Evolutionary conservation across 1,139 yeast species (phyloP).

Genomic region (Hansenula lynferdii): DNA sequence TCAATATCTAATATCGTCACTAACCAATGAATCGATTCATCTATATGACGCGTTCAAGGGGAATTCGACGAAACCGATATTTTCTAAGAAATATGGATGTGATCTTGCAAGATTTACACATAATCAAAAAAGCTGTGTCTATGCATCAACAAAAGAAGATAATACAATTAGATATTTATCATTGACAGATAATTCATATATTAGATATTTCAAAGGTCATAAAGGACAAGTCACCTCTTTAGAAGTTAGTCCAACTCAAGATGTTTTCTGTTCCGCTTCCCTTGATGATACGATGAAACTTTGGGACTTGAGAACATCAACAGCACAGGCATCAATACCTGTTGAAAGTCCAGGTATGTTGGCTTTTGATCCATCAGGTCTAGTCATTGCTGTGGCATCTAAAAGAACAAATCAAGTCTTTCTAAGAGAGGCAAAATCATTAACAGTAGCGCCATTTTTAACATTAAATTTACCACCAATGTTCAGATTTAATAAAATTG

Average conservation of each 20-base stretch:
- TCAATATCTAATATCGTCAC: conserved; percentile 68
- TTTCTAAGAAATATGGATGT: conserved; percentile 89
- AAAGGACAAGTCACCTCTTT: conserved; percentile 65
- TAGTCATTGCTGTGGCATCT: conserved; percentile 65
- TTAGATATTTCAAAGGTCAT: conserved; percentile 88
- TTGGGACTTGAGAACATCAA: conserved; percentile 76
- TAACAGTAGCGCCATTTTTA: no score
- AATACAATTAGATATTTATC: conserved; percentile 74
- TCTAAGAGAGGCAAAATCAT: no score
- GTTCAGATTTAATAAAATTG: conserved; percentile 60
- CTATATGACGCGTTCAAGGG: conserved; percentile 74
- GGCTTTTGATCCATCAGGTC: conserved; percentile 81
- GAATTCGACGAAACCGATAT: conserved; percentile 56
- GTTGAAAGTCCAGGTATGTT: conserved; percentile 52
- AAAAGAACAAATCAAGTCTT: no score
- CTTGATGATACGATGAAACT: conserved; percentile 75
- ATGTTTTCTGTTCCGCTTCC: conserved; percentile 64
- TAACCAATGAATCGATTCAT: conserved; percentile 80
- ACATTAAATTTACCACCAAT: conserved; percentile 32
- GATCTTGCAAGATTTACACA: conserved; percentile 85
- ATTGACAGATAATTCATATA: conserved; percentile 70
- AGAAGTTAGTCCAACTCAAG: conserved; percentile 71
- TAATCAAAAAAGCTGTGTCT: conserved; percentile 65
- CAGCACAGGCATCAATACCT: conserved; percentile 59
- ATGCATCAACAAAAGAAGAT: conserved; percentile 77